Evolutionary conservation across 345 rosid species (phyloP).

Genomic region (Clarkia xantiana): DNA sequence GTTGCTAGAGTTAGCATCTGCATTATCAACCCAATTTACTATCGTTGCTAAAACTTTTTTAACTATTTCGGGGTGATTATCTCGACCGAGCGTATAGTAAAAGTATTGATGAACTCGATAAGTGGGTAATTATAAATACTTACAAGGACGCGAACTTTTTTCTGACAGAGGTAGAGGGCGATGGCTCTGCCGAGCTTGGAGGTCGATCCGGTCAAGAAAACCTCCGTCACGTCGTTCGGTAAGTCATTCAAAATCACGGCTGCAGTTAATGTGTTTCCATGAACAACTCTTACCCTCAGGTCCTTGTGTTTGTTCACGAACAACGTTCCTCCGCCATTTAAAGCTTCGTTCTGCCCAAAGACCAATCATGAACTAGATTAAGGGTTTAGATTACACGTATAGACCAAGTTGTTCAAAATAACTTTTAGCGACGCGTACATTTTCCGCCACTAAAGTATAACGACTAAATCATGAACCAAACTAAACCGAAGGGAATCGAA

Average conservation of each 20-base stretch:
- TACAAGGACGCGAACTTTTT: slow-evolving; percentile 73
- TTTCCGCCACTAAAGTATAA: too few relatives aligned
- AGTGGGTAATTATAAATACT: slow-evolving; percentile 13
- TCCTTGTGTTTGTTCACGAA: slow-evolving; percentile 72
- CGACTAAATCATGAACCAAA: background rate
- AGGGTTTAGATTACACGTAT: too few relatives aligned
- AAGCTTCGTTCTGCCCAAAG: slow-evolving; percentile 59
- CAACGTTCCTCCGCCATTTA: slow-evolving; percentile 90
- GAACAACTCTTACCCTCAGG: slow-evolving; percentile 81
- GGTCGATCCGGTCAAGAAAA: slow-evolving; percentile 91
- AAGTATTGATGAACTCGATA: too few relatives aligned
- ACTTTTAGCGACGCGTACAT: too few relatives aligned
- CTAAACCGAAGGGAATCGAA: slow-evolving; percentile 3
- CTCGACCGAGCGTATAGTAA: too few relatives aligned
- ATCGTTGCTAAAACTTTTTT: background rate
- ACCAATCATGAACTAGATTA: background rate
- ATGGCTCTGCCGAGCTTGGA: slow-evolving; percentile 97
- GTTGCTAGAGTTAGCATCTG: slow-evolving; percentile 85
- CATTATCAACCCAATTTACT: background rate
- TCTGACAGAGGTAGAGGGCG: slow-evolving; percentile 81
- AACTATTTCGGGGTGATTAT: too few relatives aligned
- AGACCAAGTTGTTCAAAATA: too few relatives aligned
- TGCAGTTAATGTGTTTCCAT: slow-evolving; percentile 94
- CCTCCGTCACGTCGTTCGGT: slow-evolving; percentile 58
- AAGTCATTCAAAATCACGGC: slow-evolving; percentile 84